Evolutionary conservation across 148 eudicot species (phyloP).

Genomic region (Rhododendron molle): DNA sequence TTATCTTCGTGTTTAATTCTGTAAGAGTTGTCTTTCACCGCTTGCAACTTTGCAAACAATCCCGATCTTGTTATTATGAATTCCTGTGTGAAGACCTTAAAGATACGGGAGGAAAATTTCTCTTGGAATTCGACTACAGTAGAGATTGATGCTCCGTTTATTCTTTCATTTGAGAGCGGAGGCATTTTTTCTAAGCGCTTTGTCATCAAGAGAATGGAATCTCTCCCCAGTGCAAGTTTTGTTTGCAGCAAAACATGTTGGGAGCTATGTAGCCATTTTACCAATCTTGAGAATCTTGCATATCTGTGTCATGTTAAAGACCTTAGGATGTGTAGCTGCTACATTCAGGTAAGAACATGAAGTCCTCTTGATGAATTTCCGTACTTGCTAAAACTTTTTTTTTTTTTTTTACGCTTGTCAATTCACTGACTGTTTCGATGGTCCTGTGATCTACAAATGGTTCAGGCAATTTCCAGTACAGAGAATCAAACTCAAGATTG

Average conservation of each 20-base stretch:
- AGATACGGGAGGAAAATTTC: background rate
- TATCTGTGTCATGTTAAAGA: slow-evolving; percentile 4
- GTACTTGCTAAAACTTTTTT: background rate
- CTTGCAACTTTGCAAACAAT: background rate
- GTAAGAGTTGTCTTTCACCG: background rate
- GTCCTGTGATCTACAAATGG: background rate
- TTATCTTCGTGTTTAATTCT: background rate
- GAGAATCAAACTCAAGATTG: background rate
- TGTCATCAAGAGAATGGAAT: background rate
- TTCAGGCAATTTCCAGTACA: background rate
- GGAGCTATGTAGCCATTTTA: background rate
- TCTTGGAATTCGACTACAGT: background rate
- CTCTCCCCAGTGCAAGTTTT: slow-evolving; percentile 2
- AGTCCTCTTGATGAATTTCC: background rate
- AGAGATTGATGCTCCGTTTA: slow-evolving; percentile 1
- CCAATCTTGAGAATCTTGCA: background rate
- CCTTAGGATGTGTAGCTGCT: slow-evolving; percentile 2
- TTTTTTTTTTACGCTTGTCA: too few species aligned
- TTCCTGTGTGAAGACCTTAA: slow-evolving; percentile 1
- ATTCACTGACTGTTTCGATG: too few species aligned
- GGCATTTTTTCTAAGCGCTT: background rate
- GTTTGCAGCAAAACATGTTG: background rate
- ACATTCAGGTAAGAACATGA: background rate
- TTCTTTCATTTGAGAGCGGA: background rate
- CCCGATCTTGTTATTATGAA: background rate